Evolutionary conservation across 139 green algal genomes (phyloP).

Genomic region (Haematococcus lacustris): DNA sequence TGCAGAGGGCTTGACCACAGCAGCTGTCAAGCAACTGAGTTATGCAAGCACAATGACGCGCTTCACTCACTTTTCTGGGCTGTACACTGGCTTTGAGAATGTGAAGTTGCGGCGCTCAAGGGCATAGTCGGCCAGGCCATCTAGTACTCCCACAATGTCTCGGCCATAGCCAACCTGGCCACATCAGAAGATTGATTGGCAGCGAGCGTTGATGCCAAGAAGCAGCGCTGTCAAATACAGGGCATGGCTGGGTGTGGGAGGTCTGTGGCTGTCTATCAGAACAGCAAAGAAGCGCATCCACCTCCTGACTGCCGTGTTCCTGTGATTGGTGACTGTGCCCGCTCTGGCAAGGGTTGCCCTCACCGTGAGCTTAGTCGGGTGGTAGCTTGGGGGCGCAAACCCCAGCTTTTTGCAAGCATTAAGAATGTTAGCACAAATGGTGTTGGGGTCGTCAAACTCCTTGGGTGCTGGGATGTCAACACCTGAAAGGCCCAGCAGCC

Average conservation of each 20-base stretch:
- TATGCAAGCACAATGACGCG: no score
- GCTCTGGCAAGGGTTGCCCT: no score
- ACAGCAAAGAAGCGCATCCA: no score
- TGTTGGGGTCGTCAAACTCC: conserved; percentile 73
- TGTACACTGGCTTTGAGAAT: conserved; percentile 41
- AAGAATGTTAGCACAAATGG: conserved; percentile 40
- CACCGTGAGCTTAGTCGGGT: conserved; percentile 50
- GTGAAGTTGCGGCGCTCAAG: conserved; percentile 39
- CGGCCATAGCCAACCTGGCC: conserved; percentile 46
- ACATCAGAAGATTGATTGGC: not conserved
- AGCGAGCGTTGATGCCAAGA: no score
- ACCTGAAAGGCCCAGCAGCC: conserved; percentile 49
- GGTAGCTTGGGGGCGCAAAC: conserved; percentile 43
- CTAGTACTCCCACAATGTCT: conserved; percentile 51
- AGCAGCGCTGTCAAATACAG: no score
- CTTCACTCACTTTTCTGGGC: conserved; percentile 31
- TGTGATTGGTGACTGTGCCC: no score
- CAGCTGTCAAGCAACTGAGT: no score
- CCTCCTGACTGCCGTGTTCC: no score
- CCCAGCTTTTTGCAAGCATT: conserved; percentile 25
- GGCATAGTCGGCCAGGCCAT: conserved; percentile 44
- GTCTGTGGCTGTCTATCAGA: no score
- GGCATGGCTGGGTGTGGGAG: no score
- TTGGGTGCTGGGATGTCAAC: conserved; percentile 39
- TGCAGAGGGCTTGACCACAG: no score